Evolutionary conservation across 2,329 filamentous ascomycete species (phyloP).

Genomic region (Polychaeton citri): DNA sequence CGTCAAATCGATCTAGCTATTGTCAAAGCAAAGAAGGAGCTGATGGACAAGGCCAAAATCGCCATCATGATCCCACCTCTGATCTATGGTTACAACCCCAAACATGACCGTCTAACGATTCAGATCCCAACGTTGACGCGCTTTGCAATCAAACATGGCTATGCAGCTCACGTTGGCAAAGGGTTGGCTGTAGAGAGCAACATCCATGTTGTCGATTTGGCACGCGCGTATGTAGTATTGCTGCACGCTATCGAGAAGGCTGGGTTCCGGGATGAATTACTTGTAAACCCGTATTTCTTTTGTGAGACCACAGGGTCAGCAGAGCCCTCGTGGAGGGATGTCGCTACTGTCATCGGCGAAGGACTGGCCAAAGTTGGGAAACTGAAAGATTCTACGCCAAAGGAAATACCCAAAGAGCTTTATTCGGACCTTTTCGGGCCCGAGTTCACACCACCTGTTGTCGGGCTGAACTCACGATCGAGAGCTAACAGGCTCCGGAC

Average conservation of each 20-base stretch:
- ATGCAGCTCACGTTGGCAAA: constrained; percentile 30
- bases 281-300: constrained; percentile 38
- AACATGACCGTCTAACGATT: constrained; percentile 30
- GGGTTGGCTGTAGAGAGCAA: constrained; percentile 29
- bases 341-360: constrained; percentile 25
- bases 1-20: constrained; percentile 34
- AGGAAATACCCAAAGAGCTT: constrained; percentile 22
- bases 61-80: constrained; percentile 36
- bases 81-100: constrained; percentile 32
- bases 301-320: constrained; percentile 28
- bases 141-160: constrained; percentile 36
- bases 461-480: constrained; percentile 31
- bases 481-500: constrained; percentile 30
- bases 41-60: constrained; percentile 30
- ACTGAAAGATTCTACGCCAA: constrained; percentile 24
- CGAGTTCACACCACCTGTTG: constrained; percentile 21
- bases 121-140: constrained; percentile 35
- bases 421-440: constrained; percentile 29
- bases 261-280: constrained; percentile 13
- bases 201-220: constrained; percentile 36
- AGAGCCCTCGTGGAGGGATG: constrained; percentile 31
- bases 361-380: constrained; percentile 25
- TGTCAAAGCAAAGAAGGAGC: constrained; percentile 21
- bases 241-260: constrained; percentile 31
- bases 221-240: constrained; percentile 31